These are phyloP conservation scores for Termitomyces sp. DNA, from an alignment of 768 basidiomycete genomes.

Conservation along the genomic window DNA sequence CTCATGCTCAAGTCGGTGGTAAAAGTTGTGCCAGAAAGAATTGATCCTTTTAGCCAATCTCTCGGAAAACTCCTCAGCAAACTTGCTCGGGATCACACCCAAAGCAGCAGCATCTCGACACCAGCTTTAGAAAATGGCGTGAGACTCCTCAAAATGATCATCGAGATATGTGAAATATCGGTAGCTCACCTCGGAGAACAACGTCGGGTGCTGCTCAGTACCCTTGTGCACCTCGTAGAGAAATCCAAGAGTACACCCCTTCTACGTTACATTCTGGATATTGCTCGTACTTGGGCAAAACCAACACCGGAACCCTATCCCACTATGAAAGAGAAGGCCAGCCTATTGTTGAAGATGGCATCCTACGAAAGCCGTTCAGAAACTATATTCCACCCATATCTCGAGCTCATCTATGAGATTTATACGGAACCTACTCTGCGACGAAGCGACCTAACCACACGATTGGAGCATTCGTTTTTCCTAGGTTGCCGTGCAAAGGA, in stretches of 20 bases:
- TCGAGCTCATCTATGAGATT: slow-evolving; percentile 90
- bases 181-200: slow-evolving; percentile 85
- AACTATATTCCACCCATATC: slow-evolving; percentile 73
- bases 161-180: slow-evolving; percentile 81
- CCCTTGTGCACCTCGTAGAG: slow-evolving; percentile 78
- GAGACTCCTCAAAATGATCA: slow-evolving; percentile 66
- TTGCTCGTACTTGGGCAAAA: slow-evolving; percentile 88
- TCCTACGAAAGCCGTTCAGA: slow-evolving; percentile 77
- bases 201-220: slow-evolving; percentile 72
- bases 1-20: slow-evolving; percentile 86
- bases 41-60: slow-evolving; percentile 70
- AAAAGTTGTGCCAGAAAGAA: slow-evolving; percentile 71
- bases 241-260: slow-evolving; percentile 79
- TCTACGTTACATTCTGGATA: slow-evolving; percentile 80
- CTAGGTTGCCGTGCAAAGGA: slow-evolving; percentile 88
- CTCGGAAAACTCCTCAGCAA: slow-evolving; percentile 84
- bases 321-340: slow-evolving; percentile 93
- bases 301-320: slow-evolving; percentile 82
- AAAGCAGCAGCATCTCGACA: slow-evolving; percentile 37
- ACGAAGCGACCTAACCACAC: slow-evolving; percentile 89
- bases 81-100: slow-evolving; percentile 84
- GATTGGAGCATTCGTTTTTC: slow-evolving; percentile 90
- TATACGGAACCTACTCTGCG: slow-evolving; percentile 84
- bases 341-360: slow-evolving; percentile 82
- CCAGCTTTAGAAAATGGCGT: slow-evolving; percentile 54